Evolutionary conservation across 1,284 basidiomycete genomes (phyloP), one percentile per base, ranked within the genome.

Genomic region (Sporisorium sorghi): DNA sequence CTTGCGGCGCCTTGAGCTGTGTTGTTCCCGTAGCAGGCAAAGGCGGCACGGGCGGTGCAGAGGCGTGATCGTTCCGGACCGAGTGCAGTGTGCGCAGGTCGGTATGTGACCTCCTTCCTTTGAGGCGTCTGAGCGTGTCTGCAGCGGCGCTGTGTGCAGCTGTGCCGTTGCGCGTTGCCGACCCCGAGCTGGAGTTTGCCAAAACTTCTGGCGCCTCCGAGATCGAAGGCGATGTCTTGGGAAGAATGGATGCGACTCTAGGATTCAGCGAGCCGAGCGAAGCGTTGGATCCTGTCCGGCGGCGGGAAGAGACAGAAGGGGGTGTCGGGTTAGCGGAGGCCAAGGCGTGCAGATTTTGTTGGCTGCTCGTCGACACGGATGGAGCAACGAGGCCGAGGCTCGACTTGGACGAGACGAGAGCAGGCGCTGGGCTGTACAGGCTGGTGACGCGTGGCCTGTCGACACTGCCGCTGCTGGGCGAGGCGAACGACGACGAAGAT

Each of bases 151-250:
- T 42, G 23, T 23, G 42, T 40, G 37, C 3, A 15, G 48, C 53
- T n/a, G 39, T 2, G 10, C 21, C 14, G 23, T 37, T 35, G 35
- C n/a, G 37, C 10, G 37, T 17, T 28, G 19, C 30, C 24, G 48
- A 30, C 12, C 5, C 30, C 32, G 40, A 30, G 33, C 32, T 33
- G 7, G 49, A 30, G 26, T 24, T 24, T 12, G 37, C 6, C n/a
- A 28, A 57, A 17, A 24, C 48, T 57, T 64, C 64, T 8, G 58
- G 64, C 48, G 19, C 49, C 44, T 67, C 64, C 14, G 40, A 39
- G 40, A 67, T 60, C 21, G 64, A 67, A 12, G 64, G 64, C 23
- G 64, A 67, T 5, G 58, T 61, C 33, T 60, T 67, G 33, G 64
- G 57, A 1, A 61, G 17, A n/a, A 67, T 58, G 30, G 53, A 58